Conservation (phyloP, 805 yeast species). For the Barnettozyma wickerhamii region DNA sequence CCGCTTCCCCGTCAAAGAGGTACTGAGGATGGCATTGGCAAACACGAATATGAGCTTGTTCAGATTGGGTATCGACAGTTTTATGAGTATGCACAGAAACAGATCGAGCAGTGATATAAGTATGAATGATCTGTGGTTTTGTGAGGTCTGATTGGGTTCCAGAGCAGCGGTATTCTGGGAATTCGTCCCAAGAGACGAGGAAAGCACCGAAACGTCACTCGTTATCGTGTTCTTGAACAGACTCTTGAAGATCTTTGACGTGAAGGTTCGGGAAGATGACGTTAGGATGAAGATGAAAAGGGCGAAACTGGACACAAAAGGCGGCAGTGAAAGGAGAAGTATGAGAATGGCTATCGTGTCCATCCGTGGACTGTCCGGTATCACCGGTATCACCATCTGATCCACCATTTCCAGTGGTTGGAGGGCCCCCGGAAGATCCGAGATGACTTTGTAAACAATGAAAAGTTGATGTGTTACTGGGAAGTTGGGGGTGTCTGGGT, state of each 20-base stretch:
- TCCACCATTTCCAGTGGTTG: not conserved
- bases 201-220: not conserved
- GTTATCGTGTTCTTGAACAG: constrained; percentile 4
- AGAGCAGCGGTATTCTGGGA: not conserved
- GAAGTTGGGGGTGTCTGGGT: not conserved
- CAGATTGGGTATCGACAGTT: constrained; percentile 20
- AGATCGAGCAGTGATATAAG: constrained; percentile 19
- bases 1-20: constrained; percentile 18
- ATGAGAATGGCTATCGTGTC: constrained; percentile 24
- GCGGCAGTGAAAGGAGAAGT: constrained; percentile 22
- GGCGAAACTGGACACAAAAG: constrained; percentile 16
- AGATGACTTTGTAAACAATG: not conserved
- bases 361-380: constrained; percentile 19
- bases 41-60: constrained; percentile 20
- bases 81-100: constrained; percentile 14
- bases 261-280: constrained; percentile 16
- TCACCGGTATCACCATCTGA: constrained; percentile 10
- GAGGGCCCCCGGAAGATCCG: not conserved
- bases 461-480: not conserved
- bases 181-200: not conserved
- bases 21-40: constrained; percentile 22
- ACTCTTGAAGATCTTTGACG: constrained; percentile 13
- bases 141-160: not conserved
- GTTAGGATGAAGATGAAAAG: constrained; percentile 15
- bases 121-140: constrained; percentile 11